These are phyloP conservation scores for Teunomyces panamensis DNA, from an alignment of 805 yeast genomes.

Conservation along the genomic window DNA sequence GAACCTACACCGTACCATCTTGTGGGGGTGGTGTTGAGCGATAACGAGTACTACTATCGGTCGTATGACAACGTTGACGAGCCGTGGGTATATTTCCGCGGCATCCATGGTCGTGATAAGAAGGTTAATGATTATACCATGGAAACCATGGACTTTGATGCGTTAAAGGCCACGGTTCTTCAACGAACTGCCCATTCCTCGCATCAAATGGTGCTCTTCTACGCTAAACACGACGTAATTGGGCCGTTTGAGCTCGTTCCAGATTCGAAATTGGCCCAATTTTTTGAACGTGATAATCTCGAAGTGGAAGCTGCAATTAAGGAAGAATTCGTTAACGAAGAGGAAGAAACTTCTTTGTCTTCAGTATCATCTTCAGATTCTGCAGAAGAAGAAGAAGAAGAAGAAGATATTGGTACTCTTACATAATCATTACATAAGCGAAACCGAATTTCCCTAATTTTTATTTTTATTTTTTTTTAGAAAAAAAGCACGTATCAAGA, in stretches of 20 bases:
- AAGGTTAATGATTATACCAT: conserved; percentile 15
- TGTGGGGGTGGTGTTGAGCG: conserved; percentile 31
- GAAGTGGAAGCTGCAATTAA: conserved; percentile 7
- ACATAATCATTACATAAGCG: neutral
- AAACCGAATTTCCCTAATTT: too few species aligned
- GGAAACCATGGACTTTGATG: conserved; percentile 19
- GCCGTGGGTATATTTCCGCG: conserved; percentile 22
- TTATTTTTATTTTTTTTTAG: too few species aligned
- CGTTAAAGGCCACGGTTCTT: conserved; percentile 14
- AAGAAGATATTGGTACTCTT: neutral
- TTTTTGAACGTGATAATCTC: conserved; percentile 17
- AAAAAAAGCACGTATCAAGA: too few species aligned
- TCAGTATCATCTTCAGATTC: neutral
- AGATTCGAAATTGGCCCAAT: conserved; percentile 11
- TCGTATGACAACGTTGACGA: conserved; percentile 10
- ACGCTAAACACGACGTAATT: conserved; percentile 14
- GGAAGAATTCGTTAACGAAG: conserved; percentile 1
- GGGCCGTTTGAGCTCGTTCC: conserved; percentile 3
- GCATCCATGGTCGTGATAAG: conserved; percentile 7
- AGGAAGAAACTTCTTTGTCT: neutral
- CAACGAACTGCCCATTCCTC: conserved; percentile 12
- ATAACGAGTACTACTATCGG: conserved; percentile 26
- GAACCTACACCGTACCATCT: conserved; percentile 23
- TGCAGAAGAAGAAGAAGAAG: neutral
- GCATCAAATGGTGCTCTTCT: conserved; percentile 15